phyloP scores from a whole-genome alignment of 1,139 yeast species.

The Suhomyces panamericanus region DNA sequence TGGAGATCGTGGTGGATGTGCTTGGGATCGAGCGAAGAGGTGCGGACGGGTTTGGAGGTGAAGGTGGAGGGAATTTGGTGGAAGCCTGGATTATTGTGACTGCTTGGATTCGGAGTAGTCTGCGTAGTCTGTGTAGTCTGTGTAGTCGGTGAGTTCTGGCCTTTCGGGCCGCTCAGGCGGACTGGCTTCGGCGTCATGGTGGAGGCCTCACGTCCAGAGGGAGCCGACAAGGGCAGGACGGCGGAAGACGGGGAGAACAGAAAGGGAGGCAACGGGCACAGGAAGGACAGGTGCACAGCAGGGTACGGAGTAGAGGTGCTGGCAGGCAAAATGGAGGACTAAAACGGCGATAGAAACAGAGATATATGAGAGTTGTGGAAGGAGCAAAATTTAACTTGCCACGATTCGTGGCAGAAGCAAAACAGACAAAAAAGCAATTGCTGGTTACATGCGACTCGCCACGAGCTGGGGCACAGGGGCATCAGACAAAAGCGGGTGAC shows the following conservation, averaged over 20 bases:
- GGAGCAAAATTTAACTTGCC: constrained; percentile 9
- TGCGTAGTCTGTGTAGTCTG: too few relatives aligned
- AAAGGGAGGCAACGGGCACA: neutral
- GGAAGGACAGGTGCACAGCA: neutral
- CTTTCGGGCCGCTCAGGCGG: too few relatives aligned
- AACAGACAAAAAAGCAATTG: constrained; percentile 8
- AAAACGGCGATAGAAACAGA: neutral
- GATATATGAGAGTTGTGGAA: neutral
- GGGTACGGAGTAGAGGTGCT: neutral
- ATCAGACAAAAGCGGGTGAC: neutral
- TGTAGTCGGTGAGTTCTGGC: neutral
- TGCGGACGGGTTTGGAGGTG: constrained; percentile 10
- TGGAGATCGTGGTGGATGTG: constrained; percentile 7
- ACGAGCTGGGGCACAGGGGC: constrained; percentile 3
- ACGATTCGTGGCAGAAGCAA: constrained; percentile 12
- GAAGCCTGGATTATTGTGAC: too few relatives aligned
- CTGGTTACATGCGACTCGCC: constrained; percentile 8
- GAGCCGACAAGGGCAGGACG: too few relatives aligned
- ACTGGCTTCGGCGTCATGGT: neutral
- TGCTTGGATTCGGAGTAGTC: too few relatives aligned
- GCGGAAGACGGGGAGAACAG: too few relatives aligned
- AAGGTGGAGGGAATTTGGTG: neutral
- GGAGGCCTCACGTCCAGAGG: neutral
- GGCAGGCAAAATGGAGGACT: neutral
- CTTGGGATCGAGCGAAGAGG: constrained; percentile 13